These are phyloP conservation scores for Aaosphaeria pasadenensis DNA, from an alignment of 2,329 filamentous ascomycete species.

Conservation along the genomic window DNA sequence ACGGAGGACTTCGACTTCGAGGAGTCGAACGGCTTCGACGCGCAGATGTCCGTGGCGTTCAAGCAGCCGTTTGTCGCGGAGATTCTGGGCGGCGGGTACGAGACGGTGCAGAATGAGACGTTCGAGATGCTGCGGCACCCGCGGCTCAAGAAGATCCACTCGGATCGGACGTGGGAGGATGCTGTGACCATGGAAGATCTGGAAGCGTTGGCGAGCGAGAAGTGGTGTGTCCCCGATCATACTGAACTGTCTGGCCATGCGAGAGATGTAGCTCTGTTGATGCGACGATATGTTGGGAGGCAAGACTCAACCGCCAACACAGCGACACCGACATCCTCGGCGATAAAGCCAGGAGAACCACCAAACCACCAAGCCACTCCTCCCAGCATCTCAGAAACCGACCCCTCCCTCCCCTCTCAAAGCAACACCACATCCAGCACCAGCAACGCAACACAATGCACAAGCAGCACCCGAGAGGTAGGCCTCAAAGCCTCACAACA, in stretches of 20 bases:
- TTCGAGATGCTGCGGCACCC: slow-evolving; percentile 79
- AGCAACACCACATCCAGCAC: slow-evolving; percentile 8
- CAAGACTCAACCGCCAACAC: slow-evolving; percentile 11
- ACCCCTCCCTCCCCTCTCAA: slow-evolving; percentile 12
- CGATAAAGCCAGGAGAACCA: slow-evolving; percentile 14
- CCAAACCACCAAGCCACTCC: slow-evolving; percentile 6
- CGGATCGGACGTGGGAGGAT: slow-evolving; percentile 68
- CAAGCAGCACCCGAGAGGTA: slow-evolving; percentile 19
- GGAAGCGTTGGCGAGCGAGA: slow-evolving; percentile 61
- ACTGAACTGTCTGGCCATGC: slow-evolving; percentile 26
- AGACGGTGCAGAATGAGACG: slow-evolving; percentile 64
- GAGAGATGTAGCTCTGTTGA: slow-evolving; percentile 25
- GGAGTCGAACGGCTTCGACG: slow-evolving; percentile 12
- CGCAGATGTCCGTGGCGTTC: slow-evolving; percentile 56
- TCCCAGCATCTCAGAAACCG: slow-evolving; percentile 5
- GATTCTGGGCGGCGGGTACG: slow-evolving; percentile 75
- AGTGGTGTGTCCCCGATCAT: slow-evolving; percentile 34
- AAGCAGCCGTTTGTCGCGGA: slow-evolving; percentile 73
- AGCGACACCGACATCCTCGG: slow-evolving; percentile 21
- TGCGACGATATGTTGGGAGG: slow-evolving; percentile 13
- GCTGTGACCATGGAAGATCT: slow-evolving; percentile 68
- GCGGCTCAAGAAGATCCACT: slow-evolving; percentile 71
- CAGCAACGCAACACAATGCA: slow-evolving; percentile 10
- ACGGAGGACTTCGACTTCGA: slow-evolving; percentile 21
- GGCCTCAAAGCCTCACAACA: slow-evolving; percentile 16